phyloP scores from a whole-genome alignment of 352 stramenopile genomes.

The Achlya hypogyna region DNA sequence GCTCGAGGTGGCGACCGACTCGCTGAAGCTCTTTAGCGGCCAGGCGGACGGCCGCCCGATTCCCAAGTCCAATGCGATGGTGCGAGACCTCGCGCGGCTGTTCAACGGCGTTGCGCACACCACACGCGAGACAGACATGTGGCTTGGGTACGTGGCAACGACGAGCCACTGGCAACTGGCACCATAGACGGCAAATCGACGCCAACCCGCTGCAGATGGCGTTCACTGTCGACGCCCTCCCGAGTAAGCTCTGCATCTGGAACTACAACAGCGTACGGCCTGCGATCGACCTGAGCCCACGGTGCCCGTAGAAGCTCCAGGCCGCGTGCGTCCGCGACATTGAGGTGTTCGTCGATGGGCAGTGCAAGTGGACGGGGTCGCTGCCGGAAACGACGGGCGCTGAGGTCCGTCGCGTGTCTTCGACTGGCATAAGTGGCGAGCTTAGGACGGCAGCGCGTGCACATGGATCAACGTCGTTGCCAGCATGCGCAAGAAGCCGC shows the following conservation, averaged over 20 bases:
- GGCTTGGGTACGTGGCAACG: slow-evolving; percentile 33
- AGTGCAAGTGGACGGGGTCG: slow-evolving; percentile 66
- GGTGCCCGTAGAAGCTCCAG: slow-evolving; percentile 26
- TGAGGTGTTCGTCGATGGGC: slow-evolving; percentile 49
- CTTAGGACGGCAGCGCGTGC: slow-evolving; percentile 45
- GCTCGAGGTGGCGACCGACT: slow-evolving; percentile 33
- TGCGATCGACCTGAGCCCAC: not conserved
- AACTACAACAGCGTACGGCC: slow-evolving; percentile 63
- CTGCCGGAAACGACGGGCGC: slow-evolving; percentile 59
- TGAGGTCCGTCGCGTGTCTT: slow-evolving; percentile 10
- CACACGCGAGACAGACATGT: slow-evolving; percentile 66
- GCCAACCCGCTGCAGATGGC: slow-evolving; percentile 37
- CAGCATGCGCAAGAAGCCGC: slow-evolving; percentile 28
- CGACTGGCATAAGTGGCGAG: not conserved
- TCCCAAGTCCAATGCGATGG: slow-evolving; percentile 57
- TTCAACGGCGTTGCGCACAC: slow-evolving; percentile 57
- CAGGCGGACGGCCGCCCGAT: slow-evolving; percentile 35
- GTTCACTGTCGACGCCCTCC: slow-evolving; percentile 33
- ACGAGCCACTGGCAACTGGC: not conserved
- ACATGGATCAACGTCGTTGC: slow-evolving; percentile 52
- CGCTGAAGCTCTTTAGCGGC: slow-evolving; percentile 43
- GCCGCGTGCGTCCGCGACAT: slow-evolving; percentile 50
- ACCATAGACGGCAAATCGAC: slow-evolving; percentile 24
- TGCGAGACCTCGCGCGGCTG: slow-evolving; percentile 38
- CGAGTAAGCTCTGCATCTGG: slow-evolving; percentile 69